Evolutionary conservation across 2,329 filamentous ascomycete species (phyloP), one percentile per base, ranked within the genome.

Genomic region (Beauveria bassiana): DNA sequence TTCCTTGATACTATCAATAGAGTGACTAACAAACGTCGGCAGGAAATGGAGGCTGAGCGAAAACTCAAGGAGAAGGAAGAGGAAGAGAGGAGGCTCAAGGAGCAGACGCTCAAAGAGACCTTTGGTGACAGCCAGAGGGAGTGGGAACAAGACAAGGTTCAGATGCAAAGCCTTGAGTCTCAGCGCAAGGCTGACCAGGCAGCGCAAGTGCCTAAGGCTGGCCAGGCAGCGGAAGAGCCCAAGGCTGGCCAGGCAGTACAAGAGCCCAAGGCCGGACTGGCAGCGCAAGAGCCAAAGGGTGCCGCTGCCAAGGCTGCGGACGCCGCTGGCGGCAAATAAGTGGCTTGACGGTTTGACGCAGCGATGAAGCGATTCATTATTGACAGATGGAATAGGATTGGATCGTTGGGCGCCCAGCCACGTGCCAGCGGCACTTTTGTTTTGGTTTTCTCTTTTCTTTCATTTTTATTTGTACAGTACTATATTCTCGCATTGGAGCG

Each of bases 21-120:
- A 52, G 26, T 64, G 42, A 68, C 64, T 68, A 55, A 68, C 22
- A 18, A 22, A 20, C 49, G 3, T 5, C 10, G 2, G 7, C 66
- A 93, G 84, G 92, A 97, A 76, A 97, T 98, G 93, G 93, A 98
- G 71, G 81, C 87, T 66, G 93, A 98, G 72, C 86, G 89, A 61
- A 82, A 90, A 58, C 42, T 43, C 28, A 87, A 85, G 61, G 91
- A 96, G 72, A 79, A 82, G 14, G 90, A 92, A 72, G 91, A 96
- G 70, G 83, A 85, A 67, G 86, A 88, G 64, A 87, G 88, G 70
- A 83, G 84, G 26, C 88, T 91, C 64, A 85, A 86, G 61, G 79
- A 87, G 67, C 87, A 91, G 71, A 91, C 91, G 75, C 86, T 95
- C 64, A 89, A 93, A 68, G 86, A 91, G 60, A 81, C 89, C 53